Base-by-base conservation (phyloP, 345 rosid species). In the Theobroma cacao region DNA sequence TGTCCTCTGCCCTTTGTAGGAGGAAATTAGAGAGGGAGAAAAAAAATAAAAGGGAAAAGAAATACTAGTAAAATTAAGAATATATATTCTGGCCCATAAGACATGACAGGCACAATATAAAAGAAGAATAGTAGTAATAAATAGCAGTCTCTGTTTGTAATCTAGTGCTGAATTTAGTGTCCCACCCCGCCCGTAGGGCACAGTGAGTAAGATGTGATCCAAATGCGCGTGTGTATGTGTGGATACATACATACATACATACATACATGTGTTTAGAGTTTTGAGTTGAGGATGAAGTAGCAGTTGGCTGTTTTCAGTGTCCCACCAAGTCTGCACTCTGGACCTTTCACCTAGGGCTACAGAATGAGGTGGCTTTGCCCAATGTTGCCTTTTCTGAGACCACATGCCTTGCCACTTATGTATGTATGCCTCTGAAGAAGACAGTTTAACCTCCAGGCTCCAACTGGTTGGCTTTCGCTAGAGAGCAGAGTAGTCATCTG, bases 321-420 rank as follows among this genome's bases (percentile, higher is more conserved):
- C 62, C 62, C 30, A 58, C 15, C 28, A 0, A 24, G 30, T 24
- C 14, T 22, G 30, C 1, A 3, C 2, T 2, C 14, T 56, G 61
- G 61, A 10, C 14, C 12, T 10, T 56, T 22, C 10, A 14, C 12
- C 26, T 20, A 24, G 10, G 7, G 47, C 4, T 10, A 2, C 17
- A 43, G 14, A n/a, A 4, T 2, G 55, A 50, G 55, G 55, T 50
- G 68, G 18, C 17, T 41, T 43, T 22, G 14, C 22, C 40, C 40
- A 18, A 48, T 47, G 24, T 30, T 47, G 74, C 74, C 74, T 47
- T 56, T 74, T 58, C 62, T n/a, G 53, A 61, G 70, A 75, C 60
- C 70, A 75, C 70, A 60, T 60, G 78, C 55, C 34, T 75, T 14
- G 70, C 59, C 59, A 30, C 70, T 61, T 28, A 11, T 28, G 45